Conservation (phyloP, 805 yeast species). For the Ogataea zsoltii region DNA sequence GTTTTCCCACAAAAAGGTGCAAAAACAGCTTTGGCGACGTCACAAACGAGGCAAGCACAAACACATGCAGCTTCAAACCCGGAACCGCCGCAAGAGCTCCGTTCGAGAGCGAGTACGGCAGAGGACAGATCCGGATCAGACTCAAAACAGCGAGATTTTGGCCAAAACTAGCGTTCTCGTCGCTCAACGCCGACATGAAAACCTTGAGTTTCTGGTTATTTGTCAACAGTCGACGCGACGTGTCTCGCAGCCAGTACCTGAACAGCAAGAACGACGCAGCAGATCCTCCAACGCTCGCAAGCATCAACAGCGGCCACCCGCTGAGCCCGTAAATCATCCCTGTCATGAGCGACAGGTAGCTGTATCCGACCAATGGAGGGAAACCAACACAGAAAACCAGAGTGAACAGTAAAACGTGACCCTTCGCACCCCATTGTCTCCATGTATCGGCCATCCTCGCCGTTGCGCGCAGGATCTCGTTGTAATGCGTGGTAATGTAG, state of each 20-base stretch:
- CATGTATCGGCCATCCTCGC: slow-evolving; percentile 48
- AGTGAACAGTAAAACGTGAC: slow-evolving; percentile 43
- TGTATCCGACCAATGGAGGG: slow-evolving; percentile 89
- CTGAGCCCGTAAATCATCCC: slow-evolving; percentile 86
- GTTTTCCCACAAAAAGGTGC: slow-evolving; percentile 75
- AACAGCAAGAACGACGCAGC: slow-evolving; percentile 70
- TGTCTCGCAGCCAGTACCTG: slow-evolving; percentile 54
- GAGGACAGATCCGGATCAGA: slow-evolving; percentile 81
- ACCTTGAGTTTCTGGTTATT: slow-evolving; percentile 69
- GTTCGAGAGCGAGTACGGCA: slow-evolving; percentile 89
- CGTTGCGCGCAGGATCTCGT: slow-evolving; percentile 36
- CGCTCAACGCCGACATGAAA: slow-evolving; percentile 70
- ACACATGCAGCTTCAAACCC: slow-evolving; percentile 61
- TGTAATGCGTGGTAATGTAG: slow-evolving; percentile 37
- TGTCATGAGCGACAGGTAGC: slow-evolving; percentile 60
- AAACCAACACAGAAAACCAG: slow-evolving; percentile 70
- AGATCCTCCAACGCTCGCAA: slow-evolving; percentile 73
- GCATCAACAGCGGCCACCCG: slow-evolving; percentile 79
- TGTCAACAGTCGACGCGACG: slow-evolving; percentile 61
- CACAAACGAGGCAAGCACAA: slow-evolving; percentile 66
- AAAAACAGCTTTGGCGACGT: slow-evolving; percentile 83
- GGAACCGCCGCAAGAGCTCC: slow-evolving; percentile 92
- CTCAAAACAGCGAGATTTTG: slow-evolving; percentile 67
- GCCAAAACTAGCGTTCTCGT: slow-evolving; percentile 39
- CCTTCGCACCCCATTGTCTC: slow-evolving; percentile 27